Conservation (phyloP, 129 eudicot genomes). For the Saussurea involucrata region DNA sequence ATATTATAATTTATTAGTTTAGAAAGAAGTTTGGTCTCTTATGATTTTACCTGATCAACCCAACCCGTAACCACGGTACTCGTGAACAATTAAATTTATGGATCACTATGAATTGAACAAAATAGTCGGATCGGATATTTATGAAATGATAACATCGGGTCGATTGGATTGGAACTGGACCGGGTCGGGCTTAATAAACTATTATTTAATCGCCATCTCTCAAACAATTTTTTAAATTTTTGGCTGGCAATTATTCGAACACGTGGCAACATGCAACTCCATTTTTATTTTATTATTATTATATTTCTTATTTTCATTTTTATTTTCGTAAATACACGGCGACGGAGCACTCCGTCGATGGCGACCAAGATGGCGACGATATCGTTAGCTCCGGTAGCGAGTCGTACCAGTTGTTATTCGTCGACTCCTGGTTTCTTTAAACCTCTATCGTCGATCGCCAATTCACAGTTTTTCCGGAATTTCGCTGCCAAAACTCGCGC, state of each 20-base stretch:
- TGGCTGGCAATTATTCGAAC: slow-evolving; percentile 15
- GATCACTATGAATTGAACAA: no score
- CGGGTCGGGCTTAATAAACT: not conserved
- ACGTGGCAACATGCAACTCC: not conserved
- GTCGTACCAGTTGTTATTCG: slow-evolving; percentile 27
- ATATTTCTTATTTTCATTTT: not conserved
- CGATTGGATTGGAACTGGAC: not conserved
- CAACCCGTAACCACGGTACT: no score
- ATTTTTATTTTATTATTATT: not conserved
- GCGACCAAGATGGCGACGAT: slow-evolving; percentile 18
- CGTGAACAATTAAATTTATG: no score
- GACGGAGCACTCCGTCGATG: not conserved
- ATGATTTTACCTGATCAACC: no score
- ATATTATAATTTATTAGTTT: no score
- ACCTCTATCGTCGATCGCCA: not conserved
- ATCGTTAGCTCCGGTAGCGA: slow-evolving; percentile 19
- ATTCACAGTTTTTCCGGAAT: slow-evolving; percentile 14
- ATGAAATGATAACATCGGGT: not conserved
- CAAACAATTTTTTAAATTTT: not conserved
- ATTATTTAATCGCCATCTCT: not conserved
- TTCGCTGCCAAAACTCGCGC: slow-evolving; percentile 33
- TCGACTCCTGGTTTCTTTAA: slow-evolving; percentile 9
- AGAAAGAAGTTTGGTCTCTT: no score
- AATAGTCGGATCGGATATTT: not conserved
- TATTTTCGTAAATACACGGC: not conserved